phyloP scores from a whole-genome alignment of 1,139 yeast species.

The Trichomonascaceae sp. region DNA sequence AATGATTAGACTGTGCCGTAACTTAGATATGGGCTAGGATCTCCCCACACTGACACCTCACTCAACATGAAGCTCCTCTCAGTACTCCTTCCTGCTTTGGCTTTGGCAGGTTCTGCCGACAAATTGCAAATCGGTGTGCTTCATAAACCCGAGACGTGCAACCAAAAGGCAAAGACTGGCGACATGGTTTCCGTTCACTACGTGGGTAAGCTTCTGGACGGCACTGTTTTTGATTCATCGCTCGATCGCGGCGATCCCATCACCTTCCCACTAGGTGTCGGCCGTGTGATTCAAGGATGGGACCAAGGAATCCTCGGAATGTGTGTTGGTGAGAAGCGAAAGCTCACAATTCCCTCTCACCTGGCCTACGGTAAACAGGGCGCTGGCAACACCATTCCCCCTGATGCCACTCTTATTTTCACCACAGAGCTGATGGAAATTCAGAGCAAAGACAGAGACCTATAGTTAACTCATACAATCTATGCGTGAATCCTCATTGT shows the following conservation, averaged over 20 bases:
- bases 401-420: constrained; percentile 45
- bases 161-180: constrained; percentile 43
- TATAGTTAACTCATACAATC: too few species aligned
- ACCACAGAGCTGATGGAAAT: constrained; percentile 23
- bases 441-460: constrained; percentile 17
- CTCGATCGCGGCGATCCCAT: constrained; percentile 51
- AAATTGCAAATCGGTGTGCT: constrained; percentile 27
- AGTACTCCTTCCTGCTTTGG: background rate
- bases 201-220: constrained; percentile 55
- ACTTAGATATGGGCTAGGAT: too few species aligned
- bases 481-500: too few species aligned
- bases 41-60: too few species aligned
- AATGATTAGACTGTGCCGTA: too few species aligned
- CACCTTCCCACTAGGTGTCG: constrained; percentile 54
- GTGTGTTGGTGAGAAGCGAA: constrained; percentile 83
- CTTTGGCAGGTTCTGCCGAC: constrained; percentile 2
- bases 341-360: constrained; percentile 60
- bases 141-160: constrained; percentile 40
- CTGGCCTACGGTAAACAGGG: constrained; percentile 64
- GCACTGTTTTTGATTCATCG: constrained; percentile 66
- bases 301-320: constrained; percentile 66
- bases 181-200: constrained; percentile 64
- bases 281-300: constrained; percentile 80
- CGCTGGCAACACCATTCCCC: constrained; percentile 65
- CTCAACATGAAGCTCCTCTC: background rate